Base-by-base conservation (phyloP, 2,329 filamentous ascomycete genomes). In the Ceratocystis ficicola region DNA sequence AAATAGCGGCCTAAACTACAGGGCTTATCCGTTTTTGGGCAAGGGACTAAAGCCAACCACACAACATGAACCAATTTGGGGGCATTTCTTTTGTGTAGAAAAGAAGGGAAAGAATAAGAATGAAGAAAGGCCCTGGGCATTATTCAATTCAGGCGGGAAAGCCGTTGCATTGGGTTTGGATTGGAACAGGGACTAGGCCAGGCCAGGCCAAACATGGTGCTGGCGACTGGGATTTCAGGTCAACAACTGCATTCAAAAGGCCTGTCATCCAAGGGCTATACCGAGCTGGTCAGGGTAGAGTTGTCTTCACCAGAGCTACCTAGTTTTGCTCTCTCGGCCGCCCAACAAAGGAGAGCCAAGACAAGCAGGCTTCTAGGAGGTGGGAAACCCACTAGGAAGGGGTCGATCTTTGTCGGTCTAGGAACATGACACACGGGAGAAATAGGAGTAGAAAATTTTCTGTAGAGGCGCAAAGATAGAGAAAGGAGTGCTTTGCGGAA, bases 401-500 rank as follows among this genome's bases (percentile, higher is more conserved):
- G 55, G 55, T 36, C 55, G 55, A 59, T 32, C 55, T 32, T 59
- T 59, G 28, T 59, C 30, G 55, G 55, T 36, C 55, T 36, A 15
- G 10, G 36, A 41, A 15, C 4, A 36, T 36, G 15, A 30, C 17
- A 59, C 25, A 36, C 55, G 28, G 55, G 36, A 28, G 30, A 36
- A 59, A 59, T 30, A 59, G 28, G 28, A 59, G 55, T 8, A 32
- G 55, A 30, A 36, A 59, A 1, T 41, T 41, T 41, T 10, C 28
- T 55, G 28, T 22, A 28, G 50, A 15, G 2, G 7, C 7, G 28
- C 12, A 59, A 30, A 59, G n/a, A 17, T 36, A 30, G 52, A 32
- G 6, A 28, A 36, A 59, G 32, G 55, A 30, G 32, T 59, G 55
- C 28, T 15, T 17, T 15, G 28, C 12, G 28, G 55, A 59, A 20